phyloP scores from a whole-genome alignment of 495 filamentous ascomycete species.

The Neurospora sp. region DNA sequence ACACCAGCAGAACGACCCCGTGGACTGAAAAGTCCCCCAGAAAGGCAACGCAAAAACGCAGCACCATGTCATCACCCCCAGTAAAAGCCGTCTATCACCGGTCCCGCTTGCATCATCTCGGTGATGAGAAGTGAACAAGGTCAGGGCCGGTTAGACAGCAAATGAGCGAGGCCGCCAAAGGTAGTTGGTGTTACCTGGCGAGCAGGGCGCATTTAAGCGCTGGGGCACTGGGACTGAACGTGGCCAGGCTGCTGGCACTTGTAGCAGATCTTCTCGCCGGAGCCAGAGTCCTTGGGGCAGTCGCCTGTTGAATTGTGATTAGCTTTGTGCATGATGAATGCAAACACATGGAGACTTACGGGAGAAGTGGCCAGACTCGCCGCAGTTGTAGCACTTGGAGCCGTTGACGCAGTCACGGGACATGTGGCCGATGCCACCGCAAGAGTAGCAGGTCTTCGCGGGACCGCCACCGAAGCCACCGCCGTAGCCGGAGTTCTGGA shows the following conservation, averaged over 20 bases:
- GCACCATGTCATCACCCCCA: conserved; percentile 18
- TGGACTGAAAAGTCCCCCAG: conserved; percentile 18
- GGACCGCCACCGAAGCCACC: conserved; percentile 38
- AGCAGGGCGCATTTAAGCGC: conserved; percentile 24
- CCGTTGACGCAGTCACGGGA: conserved; percentile 96
- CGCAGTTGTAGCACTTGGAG: conserved; percentile 99
- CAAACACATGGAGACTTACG: conserved; percentile 26
- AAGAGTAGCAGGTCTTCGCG: conserved; percentile 86
- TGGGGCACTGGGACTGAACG: conserved; percentile 86
- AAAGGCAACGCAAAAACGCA: conserved; percentile 21
- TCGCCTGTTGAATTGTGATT: conserved; percentile 31
- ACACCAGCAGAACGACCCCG: conserved; percentile 21
- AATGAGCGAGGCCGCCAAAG: conserved; percentile 13
- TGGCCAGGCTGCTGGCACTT: conserved; percentile 98
- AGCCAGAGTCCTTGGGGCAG: conserved; percentile 76
- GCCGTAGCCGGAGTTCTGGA: conserved; percentile 39
- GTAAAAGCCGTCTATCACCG: conserved; percentile 7
- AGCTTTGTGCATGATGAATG: neutral
- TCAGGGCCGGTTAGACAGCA: conserved; percentile 12
- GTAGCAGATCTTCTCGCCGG: conserved; percentile 87
- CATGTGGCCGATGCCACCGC: conserved; percentile 94
- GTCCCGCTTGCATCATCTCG: conserved; percentile 13
- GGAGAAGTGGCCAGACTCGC: conserved; percentile 86
- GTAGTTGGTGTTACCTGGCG: conserved; percentile 3
- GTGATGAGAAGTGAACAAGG: conserved; percentile 11